Evolutionary conservation across 2,329 filamentous ascomycete genomes (phyloP).

Genomic region (Lecanicillium sp.): DNA sequence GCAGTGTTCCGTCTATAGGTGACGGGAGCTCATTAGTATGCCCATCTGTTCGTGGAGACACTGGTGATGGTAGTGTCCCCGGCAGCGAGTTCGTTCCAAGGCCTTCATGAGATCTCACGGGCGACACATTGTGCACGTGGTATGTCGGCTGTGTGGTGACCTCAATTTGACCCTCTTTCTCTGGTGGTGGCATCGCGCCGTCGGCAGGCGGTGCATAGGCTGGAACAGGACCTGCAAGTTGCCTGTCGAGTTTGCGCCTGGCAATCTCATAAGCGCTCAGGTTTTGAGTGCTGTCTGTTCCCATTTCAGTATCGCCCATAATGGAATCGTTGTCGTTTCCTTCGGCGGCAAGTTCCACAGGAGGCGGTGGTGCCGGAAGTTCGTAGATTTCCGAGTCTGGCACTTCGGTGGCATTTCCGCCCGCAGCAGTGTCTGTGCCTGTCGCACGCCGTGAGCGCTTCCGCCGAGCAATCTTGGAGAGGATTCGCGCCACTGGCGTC

Average conservation of each 20-base stretch:
- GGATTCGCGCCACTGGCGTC: slow-evolving; percentile 18
- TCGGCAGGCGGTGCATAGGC: slow-evolving; percentile 36
- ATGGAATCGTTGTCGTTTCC: slow-evolving; percentile 26
- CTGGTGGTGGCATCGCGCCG: slow-evolving; percentile 13
- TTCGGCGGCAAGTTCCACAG: slow-evolving; percentile 40
- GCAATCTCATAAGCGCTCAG: slow-evolving; percentile 43
- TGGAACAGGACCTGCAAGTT: slow-evolving; percentile 41
- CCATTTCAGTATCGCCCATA: slow-evolving; percentile 31
- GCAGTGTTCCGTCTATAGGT: slow-evolving; percentile 27
- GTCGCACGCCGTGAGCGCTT: slow-evolving; percentile 20
- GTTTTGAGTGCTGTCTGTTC: slow-evolving; percentile 28
- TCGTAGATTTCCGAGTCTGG: slow-evolving; percentile 43
- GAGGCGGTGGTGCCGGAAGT: slow-evolving; percentile 35
- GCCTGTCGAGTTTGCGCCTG: slow-evolving; percentile 40
- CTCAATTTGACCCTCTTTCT: slow-evolving; percentile 21
- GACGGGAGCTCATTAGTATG: slow-evolving; percentile 33
- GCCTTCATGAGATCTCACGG: slow-evolving; percentile 13
- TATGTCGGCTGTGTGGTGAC: slow-evolving; percentile 7
- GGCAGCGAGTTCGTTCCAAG: slow-evolving; percentile 26
- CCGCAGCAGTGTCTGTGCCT: slow-evolving; percentile 14
- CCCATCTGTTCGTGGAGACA: slow-evolving; percentile 38
- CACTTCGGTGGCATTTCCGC: slow-evolving; percentile 23
- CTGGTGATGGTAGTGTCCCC: slow-evolving; percentile 36
- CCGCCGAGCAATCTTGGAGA: slow-evolving; percentile 33
- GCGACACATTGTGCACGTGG: slow-evolving; percentile 9